Conservation (phyloP, 1,284 basidiomycete genomes). For the Naganishia sp. region DNA sequence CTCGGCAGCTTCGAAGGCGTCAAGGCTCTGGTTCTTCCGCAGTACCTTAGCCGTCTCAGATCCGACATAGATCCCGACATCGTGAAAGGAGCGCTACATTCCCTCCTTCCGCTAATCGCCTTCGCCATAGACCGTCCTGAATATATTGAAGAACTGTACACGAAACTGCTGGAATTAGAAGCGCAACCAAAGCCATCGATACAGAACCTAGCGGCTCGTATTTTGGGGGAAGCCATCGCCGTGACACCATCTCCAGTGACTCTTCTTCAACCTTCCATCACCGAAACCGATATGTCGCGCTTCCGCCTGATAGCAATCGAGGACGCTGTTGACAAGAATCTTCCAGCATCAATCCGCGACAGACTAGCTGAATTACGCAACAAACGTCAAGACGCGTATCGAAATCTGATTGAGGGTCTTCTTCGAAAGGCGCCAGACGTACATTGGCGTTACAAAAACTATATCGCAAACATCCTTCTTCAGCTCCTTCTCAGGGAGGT, state of each 20-base stretch:
- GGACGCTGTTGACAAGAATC: constrained; percentile 7
- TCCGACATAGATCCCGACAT: constrained; percentile 84
- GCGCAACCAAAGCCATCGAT: constrained; percentile 22
- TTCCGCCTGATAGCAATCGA: constrained; percentile 6
- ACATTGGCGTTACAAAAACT: constrained; percentile 42
- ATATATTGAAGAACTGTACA: constrained; percentile 22
- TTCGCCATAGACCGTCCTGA: constrained; percentile 27
- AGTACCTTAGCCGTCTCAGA: constrained; percentile 70
- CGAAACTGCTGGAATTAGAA: constrained; percentile 16
- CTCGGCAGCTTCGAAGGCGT: constrained; percentile 77
- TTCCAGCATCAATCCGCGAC: background rate
- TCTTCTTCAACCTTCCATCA: constrained; percentile 5
- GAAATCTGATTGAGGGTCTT: constrained; percentile 56
- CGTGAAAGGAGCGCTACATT: constrained; percentile 93
- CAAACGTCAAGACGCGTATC: constrained; percentile 16
- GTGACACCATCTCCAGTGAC: constrained; percentile 18
- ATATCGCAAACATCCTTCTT: constrained; percentile 20
- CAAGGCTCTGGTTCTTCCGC: constrained; percentile 70
- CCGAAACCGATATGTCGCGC: constrained; percentile 1
- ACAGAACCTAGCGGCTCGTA: constrained; percentile 16
- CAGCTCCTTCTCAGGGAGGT: constrained; percentile 74
- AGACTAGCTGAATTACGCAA: constrained; percentile 10
- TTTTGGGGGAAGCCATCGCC: constrained; percentile 20
- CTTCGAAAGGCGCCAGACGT: constrained; percentile 22
- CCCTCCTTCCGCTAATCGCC: constrained; percentile 59